Conservation (phyloP, 2,329 filamentous ascomycete genomes). For the Calonectria henricotiae region DNA sequence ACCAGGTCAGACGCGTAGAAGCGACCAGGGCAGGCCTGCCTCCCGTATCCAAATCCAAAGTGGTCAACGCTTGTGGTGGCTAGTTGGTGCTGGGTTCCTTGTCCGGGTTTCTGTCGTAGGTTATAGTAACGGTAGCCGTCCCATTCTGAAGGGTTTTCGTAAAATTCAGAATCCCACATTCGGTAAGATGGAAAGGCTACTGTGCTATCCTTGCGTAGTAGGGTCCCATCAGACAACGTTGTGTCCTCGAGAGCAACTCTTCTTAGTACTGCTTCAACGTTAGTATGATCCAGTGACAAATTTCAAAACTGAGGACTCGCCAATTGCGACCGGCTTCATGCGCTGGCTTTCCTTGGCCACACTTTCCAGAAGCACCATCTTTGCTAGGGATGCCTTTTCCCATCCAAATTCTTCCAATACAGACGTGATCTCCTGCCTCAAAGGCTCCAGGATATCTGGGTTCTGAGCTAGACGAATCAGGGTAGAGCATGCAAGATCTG, state of each 20-base stretch:
- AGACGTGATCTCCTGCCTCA: neutral
- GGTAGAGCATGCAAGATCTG: neutral
- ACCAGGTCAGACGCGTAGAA: slow-evolving; percentile 1
- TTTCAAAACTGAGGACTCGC: neutral
- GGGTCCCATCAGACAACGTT: neutral
- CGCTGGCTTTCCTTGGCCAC: slow-evolving; percentile 16
- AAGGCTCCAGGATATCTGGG: neutral
- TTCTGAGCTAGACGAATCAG: slow-evolving; percentile 10
- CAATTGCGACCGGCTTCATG: slow-evolving; percentile 11
- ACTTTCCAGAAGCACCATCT: neutral
- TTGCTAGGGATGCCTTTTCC: slow-evolving; percentile 3
- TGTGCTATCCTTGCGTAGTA: neutral
- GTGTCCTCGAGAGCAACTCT: slow-evolving; percentile 8
- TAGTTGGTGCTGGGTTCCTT: slow-evolving; percentile 10
- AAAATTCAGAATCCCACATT: slow-evolving; percentile 15
- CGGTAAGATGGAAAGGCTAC: slow-evolving; percentile 4
- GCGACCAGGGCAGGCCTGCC: slow-evolving; percentile 13
- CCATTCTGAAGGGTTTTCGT: neutral
- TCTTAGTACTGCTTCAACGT: neutral
- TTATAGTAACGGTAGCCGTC: slow-evolving; percentile 15
- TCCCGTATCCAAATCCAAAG: slow-evolving; percentile 12
- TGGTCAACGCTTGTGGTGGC: slow-evolving; percentile 12
- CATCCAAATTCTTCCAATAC: slow-evolving; percentile 1
- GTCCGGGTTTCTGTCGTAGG: slow-evolving; percentile 5
- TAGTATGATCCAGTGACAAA: neutral